A percentile compares a stretch with the other conserved stretches of the same genome.
Conservation (phyloP, 1,284 basidiomycete species). For the Thecaphora thlaspeos region DNA sequence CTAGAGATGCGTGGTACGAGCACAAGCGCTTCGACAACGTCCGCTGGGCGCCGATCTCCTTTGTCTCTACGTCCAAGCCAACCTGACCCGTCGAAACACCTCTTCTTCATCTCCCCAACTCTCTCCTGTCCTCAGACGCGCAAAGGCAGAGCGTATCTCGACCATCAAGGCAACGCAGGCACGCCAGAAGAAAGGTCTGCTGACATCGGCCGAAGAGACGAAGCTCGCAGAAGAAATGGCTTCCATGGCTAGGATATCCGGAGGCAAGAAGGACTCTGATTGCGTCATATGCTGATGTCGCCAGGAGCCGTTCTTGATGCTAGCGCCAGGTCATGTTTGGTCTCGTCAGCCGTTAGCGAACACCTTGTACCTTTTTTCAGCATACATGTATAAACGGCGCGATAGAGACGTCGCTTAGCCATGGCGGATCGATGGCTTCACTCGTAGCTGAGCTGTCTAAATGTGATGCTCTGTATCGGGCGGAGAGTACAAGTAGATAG, state of each 20-base stretch:
- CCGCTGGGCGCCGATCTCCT: too few relatives aligned
- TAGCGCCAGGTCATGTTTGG: constrained; percentile 8
- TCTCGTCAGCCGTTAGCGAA: constrained; percentile 4
- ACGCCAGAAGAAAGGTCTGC: constrained; percentile 39
- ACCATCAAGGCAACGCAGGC: constrained; percentile 42
- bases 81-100: too few relatives aligned
- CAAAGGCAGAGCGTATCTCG: constrained; percentile 38
- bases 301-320: too few relatives aligned
- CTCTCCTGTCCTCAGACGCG: constrained; percentile 17
- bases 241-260: constrained; percentile 14
- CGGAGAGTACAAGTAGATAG: neutral
- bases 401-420: too few relatives aligned
- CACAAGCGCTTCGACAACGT: too few relatives aligned
- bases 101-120: constrained; percentile 2
- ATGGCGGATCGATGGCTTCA: neutral
- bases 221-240: constrained; percentile 49
- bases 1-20: too few relatives aligned
- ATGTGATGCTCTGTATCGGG: constrained; percentile 29
- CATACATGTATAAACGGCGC: too few relatives aligned
- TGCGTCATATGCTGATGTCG: constrained; percentile 17
- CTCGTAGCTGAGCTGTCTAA: constrained; percentile 37
- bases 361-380: too few relatives aligned
- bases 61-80: too few relatives aligned
- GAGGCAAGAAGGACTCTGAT: constrained; percentile 20
- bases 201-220: constrained; percentile 33